phyloP scores from a whole-genome alignment of 441 rosid species.

The Populus hybrid region DNA sequence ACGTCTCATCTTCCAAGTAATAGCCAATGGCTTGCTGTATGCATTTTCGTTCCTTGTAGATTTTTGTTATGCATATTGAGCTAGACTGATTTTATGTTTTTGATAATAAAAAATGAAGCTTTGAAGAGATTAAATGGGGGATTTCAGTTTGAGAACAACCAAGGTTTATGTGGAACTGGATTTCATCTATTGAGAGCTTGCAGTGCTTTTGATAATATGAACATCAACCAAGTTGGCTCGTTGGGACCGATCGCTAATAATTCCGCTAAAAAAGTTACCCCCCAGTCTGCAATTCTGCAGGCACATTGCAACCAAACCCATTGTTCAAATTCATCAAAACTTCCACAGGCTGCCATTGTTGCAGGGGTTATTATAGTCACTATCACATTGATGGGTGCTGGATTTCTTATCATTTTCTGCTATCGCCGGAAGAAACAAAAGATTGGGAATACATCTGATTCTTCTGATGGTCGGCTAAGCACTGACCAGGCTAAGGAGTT shows the following conservation, averaged over 20 bases:
- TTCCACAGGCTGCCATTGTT: constrained; percentile 48
- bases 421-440: constrained; percentile 72
- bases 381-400: constrained; percentile 38
- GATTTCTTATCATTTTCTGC: constrained; percentile 39
- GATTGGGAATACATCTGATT: constrained; percentile 51
- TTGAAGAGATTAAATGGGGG: too few species aligned
- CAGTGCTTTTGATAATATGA: constrained; percentile 36
- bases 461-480: constrained; percentile 51
- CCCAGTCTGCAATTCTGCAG: constrained; percentile 32
- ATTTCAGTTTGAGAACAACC: too few species aligned
- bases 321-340: constrained; percentile 53
- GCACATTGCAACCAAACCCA: constrained; percentile 46
- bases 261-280: constrained; percentile 17
- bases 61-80: too few species aligned
- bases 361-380: constrained; percentile 49
- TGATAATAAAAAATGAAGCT: too few species aligned
- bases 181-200: too few species aligned
- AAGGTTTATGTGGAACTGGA: too few species aligned
- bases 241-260: constrained; percentile 22
- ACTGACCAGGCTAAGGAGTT: constrained; percentile 54
- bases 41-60: too few species aligned
- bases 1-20: too few species aligned
- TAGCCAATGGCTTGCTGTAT: too few species aligned
- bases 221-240: constrained; percentile 37
- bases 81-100: too few species aligned